These are phyloP conservation scores for Protostelium mycophagum DNA, from an alignment of 78 protist species.

Conservation along the genomic window DNA sequence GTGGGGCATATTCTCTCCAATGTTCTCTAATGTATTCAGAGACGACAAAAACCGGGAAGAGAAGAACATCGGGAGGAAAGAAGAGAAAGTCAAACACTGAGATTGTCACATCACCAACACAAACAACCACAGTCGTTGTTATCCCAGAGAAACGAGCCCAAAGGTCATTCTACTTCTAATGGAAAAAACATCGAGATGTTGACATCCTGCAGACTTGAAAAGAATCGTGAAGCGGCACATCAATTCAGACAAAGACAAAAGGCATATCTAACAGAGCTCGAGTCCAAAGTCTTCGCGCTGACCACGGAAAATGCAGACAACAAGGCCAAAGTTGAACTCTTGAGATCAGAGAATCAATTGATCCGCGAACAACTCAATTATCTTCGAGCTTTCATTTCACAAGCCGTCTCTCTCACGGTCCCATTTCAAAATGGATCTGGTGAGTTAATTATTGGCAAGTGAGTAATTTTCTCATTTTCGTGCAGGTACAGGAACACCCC, in stretches of 20 bases:
- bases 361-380: slow-evolving; percentile 56
- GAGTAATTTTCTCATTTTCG: not conserved
- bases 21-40: not conserved
- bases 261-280: slow-evolving; percentile 51
- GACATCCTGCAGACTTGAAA: slow-evolving; percentile 21
- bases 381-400: slow-evolving; percentile 33
- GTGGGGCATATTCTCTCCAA: not conserved
- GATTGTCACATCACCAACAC: not conserved
- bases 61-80: not conserved
- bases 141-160: not conserved
- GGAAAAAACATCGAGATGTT: not conserved
- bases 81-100: no score
- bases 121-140: not conserved
- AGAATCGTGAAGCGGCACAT: slow-evolving; percentile 65
- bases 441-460: not conserved
- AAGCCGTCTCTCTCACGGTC: slow-evolving; percentile 49
- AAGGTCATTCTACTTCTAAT: not conserved
- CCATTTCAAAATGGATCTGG: not conserved
- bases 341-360: slow-evolving; percentile 52
- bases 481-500: no score
- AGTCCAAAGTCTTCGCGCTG: slow-evolving; percentile 35
- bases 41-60: not conserved
- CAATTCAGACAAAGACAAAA: slow-evolving; percentile 67
- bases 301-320: slow-evolving; percentile 42
- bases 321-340: slow-evolving; percentile 33